Evolutionary conservation across 148 eudicot species (phyloP), one percentile per base, ranked within the genome.

Genomic region (Bassia scoparia): DNA sequence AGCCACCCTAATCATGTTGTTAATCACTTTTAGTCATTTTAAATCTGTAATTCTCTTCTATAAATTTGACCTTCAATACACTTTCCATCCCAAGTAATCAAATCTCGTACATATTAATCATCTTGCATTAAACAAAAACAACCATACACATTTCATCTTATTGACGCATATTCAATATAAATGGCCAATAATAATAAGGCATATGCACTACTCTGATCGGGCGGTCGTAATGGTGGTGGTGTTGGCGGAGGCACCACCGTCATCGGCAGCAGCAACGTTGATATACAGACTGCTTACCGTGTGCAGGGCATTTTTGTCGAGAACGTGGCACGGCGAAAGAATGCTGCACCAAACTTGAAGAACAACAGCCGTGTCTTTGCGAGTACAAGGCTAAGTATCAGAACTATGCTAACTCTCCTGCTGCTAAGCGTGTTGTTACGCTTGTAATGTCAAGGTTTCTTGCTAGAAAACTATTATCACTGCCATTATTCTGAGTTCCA

Each of bases 301-400:
- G 73, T 30, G 73, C 73, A 23, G 43, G n/a, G 26, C 73, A 23
- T 70, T 70, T 54, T 31, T 70, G 61, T 70, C 61, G 13, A 54
- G 0, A 34, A 70, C 8, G 62, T 13, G 16, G 18, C 27, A 34
- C 61, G 61, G 16, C 73, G 12, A 23, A n/a, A 20, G 73, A 33
- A 5, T 70, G 73, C 17, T 70, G 73, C 60, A 70, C 0, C 21
- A 70, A 33, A 6, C 48, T 70, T 8, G 54, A 24, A 13, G 20
- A 0, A 6, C 61, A 70, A 33, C 27, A 37, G 6, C 7, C 61
- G 0, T 70, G 73, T 37, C 73, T 70, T 70, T 70, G 73, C 30
- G 16, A 31, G 33, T 70, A 52, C 44, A 70, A 70, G 21, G 23
- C 33, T 15, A 35, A 34, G 43, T 70, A 52, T 7, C 46, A 54